Evolutionary conservation across 2,329 filamentous ascomycete genomes (phyloP).

Genomic region (Penicillium sp.): DNA sequence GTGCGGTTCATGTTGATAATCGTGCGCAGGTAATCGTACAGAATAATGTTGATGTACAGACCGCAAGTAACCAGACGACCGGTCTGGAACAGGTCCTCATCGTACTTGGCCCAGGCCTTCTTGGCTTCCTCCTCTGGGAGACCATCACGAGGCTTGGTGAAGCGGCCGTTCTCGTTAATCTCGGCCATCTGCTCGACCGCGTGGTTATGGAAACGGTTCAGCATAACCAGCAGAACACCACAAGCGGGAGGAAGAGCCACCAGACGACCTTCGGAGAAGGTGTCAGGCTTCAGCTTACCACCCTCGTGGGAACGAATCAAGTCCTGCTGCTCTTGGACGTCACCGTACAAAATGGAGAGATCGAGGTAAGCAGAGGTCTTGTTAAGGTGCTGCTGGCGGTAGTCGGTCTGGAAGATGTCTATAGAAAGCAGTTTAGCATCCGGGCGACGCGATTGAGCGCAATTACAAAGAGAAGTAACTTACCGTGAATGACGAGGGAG

Average conservation of each 20-base stretch:
- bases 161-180: constrained; percentile 82
- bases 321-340: constrained; percentile 49
- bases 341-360: constrained; percentile 65
- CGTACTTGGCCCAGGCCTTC: constrained; percentile 60
- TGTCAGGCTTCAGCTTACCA: constrained; percentile 67
- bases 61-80: constrained; percentile 67
- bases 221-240: constrained; percentile 68
- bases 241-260: constrained; percentile 68
- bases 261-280: constrained; percentile 65
- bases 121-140: constrained; percentile 48
- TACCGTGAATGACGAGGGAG: constrained; percentile 66
- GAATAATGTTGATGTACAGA: constrained; percentile 71
- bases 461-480: constrained; percentile 12
- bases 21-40: constrained; percentile 73
- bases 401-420: constrained; percentile 67
- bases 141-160: constrained; percentile 57
- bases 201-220: constrained; percentile 74
- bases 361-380: constrained; percentile 69
- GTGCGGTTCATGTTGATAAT: constrained; percentile 67
- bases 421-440: constrained; percentile 2
- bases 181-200: constrained; percentile 69
- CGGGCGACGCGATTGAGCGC: not conserved
- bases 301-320: constrained; percentile 59
- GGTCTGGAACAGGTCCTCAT: constrained; percentile 75
- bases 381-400: constrained; percentile 54